These are phyloP conservation scores for Leishmania major DNA, from an alignment of 208 protist species.

Conservation along the genomic window DNA sequence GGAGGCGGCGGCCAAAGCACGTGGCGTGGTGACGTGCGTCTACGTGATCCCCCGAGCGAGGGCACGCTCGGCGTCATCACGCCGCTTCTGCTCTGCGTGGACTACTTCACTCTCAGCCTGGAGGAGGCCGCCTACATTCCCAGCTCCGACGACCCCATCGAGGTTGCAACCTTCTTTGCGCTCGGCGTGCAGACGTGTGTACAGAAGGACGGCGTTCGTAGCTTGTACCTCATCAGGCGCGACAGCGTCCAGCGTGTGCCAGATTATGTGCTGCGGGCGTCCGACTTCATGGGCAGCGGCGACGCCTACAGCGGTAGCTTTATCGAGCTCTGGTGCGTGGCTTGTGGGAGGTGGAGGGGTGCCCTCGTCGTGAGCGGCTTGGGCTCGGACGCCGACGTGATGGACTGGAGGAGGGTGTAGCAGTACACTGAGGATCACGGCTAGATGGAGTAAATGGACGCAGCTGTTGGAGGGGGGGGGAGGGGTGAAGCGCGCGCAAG, in stretches of 20 bases:
- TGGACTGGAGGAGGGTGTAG: slow-evolving; percentile 20
- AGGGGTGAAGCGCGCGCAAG: neutral
- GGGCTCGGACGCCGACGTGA: slow-evolving; percentile 26
- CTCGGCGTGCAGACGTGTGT: slow-evolving; percentile 21
- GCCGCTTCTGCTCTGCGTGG: slow-evolving; percentile 26
- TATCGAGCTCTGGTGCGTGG: slow-evolving; percentile 22
- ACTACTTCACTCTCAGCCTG: slow-evolving; percentile 31
- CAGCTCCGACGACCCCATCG: slow-evolving; percentile 6
- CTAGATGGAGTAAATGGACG: neutral
- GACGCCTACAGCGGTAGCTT: slow-evolving; percentile 32
- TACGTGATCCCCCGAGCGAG: slow-evolving; percentile 31
- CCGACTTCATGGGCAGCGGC: slow-evolving; percentile 28
- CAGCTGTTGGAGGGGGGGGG: neutral
- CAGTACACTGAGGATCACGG: slow-evolving; percentile 8
- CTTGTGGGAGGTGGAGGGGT: slow-evolving; percentile 19
- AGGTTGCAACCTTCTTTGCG: slow-evolving; percentile 20
- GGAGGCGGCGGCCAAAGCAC: slow-evolving; percentile 20
- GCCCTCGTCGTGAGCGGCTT: slow-evolving; percentile 30
- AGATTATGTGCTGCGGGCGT: slow-evolving; percentile 22
- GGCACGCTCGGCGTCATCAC: slow-evolving; percentile 21
- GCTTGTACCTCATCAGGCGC: slow-evolving; percentile 22
- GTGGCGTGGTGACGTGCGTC: slow-evolving; percentile 24
- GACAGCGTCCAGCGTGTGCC: slow-evolving; percentile 27
- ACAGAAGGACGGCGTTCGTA: slow-evolving; percentile 24
- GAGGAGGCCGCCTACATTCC: slow-evolving; percentile 23